Conservation (phyloP, 2,329 filamentous ascomycete species). For the Tolypocladium tropicale region DNA sequence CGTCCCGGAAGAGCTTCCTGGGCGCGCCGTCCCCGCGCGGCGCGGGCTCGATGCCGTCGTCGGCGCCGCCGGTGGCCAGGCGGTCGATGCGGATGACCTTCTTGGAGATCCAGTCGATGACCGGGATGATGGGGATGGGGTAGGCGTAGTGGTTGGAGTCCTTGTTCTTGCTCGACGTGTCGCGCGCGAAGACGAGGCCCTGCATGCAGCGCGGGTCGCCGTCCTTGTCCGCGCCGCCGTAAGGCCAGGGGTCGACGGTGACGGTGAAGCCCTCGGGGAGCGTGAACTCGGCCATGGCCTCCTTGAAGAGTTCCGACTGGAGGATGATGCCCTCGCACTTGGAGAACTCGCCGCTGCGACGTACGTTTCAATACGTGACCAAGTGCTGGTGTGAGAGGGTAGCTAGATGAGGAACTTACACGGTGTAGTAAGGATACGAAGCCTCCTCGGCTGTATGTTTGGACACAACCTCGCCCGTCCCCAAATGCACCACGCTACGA, state of each 20-base stretch:
- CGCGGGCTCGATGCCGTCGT: constrained; percentile 31
- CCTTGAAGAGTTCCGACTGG: constrained; percentile 32
- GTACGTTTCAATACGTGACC: neutral
- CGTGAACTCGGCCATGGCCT: constrained; percentile 34
- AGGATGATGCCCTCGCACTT: constrained; percentile 28
- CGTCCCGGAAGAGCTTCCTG: constrained; percentile 34
- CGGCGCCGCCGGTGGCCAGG: constrained; percentile 36
- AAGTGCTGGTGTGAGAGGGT: neutral
- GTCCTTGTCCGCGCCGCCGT: constrained; percentile 34
- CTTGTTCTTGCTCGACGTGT: constrained; percentile 29
- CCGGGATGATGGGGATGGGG: constrained; percentile 47
- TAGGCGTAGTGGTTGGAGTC: constrained; percentile 55
- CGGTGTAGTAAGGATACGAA: constrained; percentile 24
- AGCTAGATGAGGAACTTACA: neutral
- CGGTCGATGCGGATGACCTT: constrained; percentile 47
- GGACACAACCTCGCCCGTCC: constrained; percentile 16
- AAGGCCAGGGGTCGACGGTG: constrained; percentile 56
- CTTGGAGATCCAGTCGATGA: constrained; percentile 47
- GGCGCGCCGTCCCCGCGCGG: constrained; percentile 25
- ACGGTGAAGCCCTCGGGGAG: constrained; percentile 33
- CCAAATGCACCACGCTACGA: constrained; percentile 28
- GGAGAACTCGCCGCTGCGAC: constrained; percentile 26
- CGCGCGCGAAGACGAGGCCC: constrained; percentile 37
- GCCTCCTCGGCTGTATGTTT: constrained; percentile 12
- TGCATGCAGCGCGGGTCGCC: constrained; percentile 36